A percentile compares a stretch with the other conserved stretches of the same genome.
These are phyloP conservation scores for Penicillium sp. DNA, from an alignment of 2,329 filamentous ascomycete genomes.

Conservation along the genomic window DNA sequence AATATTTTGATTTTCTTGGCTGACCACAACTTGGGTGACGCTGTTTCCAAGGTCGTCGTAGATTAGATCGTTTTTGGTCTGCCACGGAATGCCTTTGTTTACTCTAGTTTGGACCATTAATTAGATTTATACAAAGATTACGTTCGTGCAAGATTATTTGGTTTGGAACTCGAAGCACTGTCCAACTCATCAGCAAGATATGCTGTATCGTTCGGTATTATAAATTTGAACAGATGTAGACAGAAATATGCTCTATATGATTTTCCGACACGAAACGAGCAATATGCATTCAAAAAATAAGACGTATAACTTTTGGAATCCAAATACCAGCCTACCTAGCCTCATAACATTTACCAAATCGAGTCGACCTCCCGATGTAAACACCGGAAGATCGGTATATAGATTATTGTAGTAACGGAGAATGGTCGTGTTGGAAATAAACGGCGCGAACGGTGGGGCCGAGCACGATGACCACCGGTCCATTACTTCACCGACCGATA, in stretches of 20 bases:
- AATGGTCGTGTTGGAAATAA: not conserved
- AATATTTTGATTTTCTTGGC: conserved; percentile 3
- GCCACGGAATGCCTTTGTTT: not conserved
- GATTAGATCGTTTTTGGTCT: not conserved
- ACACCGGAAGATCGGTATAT: not conserved
- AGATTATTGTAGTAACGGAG: not conserved
- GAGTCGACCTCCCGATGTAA: not conserved
- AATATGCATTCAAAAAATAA: not conserved
- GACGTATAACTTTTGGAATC: not conserved
- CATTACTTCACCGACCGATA: conserved; percentile 48
- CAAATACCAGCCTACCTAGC: too few relatives aligned
- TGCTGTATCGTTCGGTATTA: not conserved
- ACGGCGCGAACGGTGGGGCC: not conserved
- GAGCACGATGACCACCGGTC: not conserved
- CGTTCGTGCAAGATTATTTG: not conserved
- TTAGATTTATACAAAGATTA: not conserved
- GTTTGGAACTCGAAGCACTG: too few relatives aligned
- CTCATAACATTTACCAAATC: not conserved
- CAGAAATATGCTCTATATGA: too few relatives aligned
- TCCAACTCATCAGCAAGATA: not conserved
- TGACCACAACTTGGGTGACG: too few relatives aligned
- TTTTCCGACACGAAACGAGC: too few relatives aligned
- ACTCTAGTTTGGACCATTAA: not conserved
- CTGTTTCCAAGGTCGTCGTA: not conserved
- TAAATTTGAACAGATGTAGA: too few relatives aligned